Conservation (phyloP, 495 filamentous ascomycete species). For the Aspergillus asperescens region DNA sequence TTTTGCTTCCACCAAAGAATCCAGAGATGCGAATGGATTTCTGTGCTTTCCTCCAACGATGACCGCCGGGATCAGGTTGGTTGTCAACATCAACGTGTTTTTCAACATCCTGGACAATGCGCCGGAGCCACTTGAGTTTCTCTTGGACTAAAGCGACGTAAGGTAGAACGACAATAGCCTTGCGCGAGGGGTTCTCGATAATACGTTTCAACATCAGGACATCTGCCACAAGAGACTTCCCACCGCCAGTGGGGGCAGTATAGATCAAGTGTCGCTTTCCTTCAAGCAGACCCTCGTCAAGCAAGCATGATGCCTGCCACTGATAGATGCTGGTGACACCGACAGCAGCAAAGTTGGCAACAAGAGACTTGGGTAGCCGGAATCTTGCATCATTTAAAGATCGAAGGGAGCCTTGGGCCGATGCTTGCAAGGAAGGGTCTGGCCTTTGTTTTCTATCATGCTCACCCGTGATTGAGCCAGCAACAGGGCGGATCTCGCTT, state of each 20-base stretch:
- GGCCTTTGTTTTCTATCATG: background rate
- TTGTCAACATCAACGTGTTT: slow-evolving; percentile 34
- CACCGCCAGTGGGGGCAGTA: slow-evolving; percentile 78
- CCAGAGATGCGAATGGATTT: slow-evolving; percentile 58
- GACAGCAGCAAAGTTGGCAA: slow-evolving; percentile 57
- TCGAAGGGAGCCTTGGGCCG: slow-evolving; percentile 54
- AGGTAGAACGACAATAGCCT: slow-evolving; percentile 73
- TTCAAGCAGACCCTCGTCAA: slow-evolving; percentile 59
- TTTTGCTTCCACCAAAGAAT: slow-evolving; percentile 69
- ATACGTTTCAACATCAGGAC: slow-evolving; percentile 69
- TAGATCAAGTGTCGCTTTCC: slow-evolving; percentile 72
- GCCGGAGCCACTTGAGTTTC: slow-evolving; percentile 72
- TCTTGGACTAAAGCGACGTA: slow-evolving; percentile 82
- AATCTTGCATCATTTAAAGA: slow-evolving; percentile 61
- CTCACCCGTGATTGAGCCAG: slow-evolving; percentile 10
- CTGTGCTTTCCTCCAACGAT: slow-evolving; percentile 31
- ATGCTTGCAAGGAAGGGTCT: slow-evolving; percentile 37
- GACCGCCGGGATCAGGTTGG: slow-evolving; percentile 20
- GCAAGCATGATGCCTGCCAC: slow-evolving; percentile 77
- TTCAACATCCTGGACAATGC: slow-evolving; percentile 59
- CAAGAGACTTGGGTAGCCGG: slow-evolving; percentile 54
- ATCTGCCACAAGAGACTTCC: slow-evolving; percentile 75
- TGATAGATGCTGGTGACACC: slow-evolving; percentile 70
- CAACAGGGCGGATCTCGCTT: slow-evolving; percentile 34
- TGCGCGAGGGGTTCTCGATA: slow-evolving; percentile 57